Evolutionary conservation across 345 rosid species (phyloP).

Genomic region (Euclidium syriacum): DNA sequence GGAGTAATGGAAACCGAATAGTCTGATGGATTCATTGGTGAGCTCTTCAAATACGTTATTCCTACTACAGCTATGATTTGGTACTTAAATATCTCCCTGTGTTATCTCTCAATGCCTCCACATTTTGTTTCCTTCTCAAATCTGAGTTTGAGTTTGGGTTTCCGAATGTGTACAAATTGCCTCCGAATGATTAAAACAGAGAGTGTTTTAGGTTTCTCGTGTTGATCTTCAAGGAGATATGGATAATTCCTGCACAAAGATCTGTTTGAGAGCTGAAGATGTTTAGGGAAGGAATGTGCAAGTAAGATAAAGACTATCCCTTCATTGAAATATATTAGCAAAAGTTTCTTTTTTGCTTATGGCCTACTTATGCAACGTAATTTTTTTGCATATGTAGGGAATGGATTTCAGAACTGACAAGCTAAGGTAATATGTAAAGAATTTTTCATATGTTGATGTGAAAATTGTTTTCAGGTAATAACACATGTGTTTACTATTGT

Average conservation of each 20-base stretch:
- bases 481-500: neutral
- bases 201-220: conserved; percentile 76
- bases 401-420: conserved; percentile 94
- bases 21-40: no score
- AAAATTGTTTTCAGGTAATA: conserved; percentile 65
- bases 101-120: no score
- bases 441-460: conserved; percentile 95
- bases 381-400: conserved; percentile 63
- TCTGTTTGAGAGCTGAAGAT: conserved; percentile 87
- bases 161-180: conserved; percentile 78
- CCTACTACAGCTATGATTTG: no score
- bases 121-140: neutral
- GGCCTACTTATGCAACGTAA: no score
- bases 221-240: conserved; percentile 85
- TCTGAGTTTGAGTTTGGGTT: neutral
- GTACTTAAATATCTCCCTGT: no score
- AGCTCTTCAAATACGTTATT: no score
- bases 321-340: no score
- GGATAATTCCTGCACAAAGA: conserved; percentile 80
- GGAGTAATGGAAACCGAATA: no score
- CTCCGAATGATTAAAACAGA: conserved; percentile 89
- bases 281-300: conserved; percentile 89
- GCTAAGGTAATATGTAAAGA: conserved; percentile 83
- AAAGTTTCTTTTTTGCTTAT: no score
- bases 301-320: conserved; percentile 36